Percentiles rank a stretch among this genome's conserved stretches.
phyloP scores from a whole-genome alignment of 2,329 filamentous ascomycete genomes.

The Chaetomium olivaceum region DNA sequence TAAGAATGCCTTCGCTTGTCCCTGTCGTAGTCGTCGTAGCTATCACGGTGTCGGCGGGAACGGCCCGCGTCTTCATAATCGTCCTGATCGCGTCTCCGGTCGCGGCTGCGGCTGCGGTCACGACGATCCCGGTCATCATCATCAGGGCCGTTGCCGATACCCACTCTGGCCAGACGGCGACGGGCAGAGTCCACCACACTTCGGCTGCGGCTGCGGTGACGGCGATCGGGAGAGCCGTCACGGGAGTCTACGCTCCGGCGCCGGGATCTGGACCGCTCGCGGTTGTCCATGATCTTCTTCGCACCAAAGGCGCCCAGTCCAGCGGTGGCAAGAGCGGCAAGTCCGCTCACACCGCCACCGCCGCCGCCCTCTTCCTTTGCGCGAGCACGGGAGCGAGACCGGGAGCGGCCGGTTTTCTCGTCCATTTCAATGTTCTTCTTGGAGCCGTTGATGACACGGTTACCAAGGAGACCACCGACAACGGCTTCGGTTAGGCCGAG shows the following conservation, averaged over 20 bases:
- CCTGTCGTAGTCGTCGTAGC: constrained; percentile 49
- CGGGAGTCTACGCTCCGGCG: constrained; percentile 54
- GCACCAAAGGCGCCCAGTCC: constrained; percentile 61
- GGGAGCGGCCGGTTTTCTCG: constrained; percentile 61
- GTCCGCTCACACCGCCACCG: constrained; percentile 49
- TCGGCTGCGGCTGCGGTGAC: constrained; percentile 58
- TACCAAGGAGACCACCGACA: constrained; percentile 83
- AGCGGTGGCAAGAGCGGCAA: constrained; percentile 65
- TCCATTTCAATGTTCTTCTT: constrained; percentile 66
- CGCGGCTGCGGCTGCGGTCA: constrained; percentile 39
- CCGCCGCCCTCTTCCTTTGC: constrained; percentile 46
- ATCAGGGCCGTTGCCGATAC: constrained; percentile 54
- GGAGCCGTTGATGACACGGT: constrained; percentile 80
- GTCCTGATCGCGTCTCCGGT: constrained; percentile 35
- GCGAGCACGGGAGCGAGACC: constrained; percentile 66
- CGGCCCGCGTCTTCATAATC: constrained; percentile 39
- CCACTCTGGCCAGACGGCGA: constrained; percentile 62
- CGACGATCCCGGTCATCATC: constrained; percentile 36
- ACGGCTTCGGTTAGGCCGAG: constrained; percentile 83
- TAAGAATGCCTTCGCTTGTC: constrained; percentile 46
- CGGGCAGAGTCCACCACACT: constrained; percentile 65
- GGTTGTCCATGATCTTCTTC: constrained; percentile 57
- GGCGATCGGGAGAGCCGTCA: constrained; percentile 43
- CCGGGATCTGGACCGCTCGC: constrained; percentile 54
- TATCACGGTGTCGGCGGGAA: constrained; percentile 33